Base-by-base conservation (phyloP, 106 monocot genomes). In the Iris macrosiphon region DNA sequence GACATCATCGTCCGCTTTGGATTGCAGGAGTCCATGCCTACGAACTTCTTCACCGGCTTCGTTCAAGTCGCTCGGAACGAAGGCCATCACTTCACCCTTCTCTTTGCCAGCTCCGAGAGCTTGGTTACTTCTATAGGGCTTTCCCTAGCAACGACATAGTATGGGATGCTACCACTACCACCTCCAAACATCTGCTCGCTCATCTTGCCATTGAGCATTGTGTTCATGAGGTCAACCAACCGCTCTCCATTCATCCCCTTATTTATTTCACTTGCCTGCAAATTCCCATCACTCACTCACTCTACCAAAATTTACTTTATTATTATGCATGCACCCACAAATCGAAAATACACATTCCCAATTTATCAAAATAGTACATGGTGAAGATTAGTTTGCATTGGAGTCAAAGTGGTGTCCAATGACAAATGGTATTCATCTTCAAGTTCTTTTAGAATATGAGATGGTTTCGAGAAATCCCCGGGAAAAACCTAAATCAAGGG, bases 131-230 rank as follows among this genome's bases (percentile, higher is more conserved):
- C 56, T 87, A 93, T 45, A 87, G 93, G 0, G 83, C 77, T 3
- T 72, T 93, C 35, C 80, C 83, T 10, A 84, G 78, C 30, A 87
- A 93, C 37, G 88, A 93, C 27, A 87, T 83, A 24, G 83, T 93
- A 32, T 87, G 93, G 87, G 87, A 93, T 45, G 87, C 93, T 25
- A 83, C 93, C 21, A 64, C 60, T 10, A 55, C 69, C 27, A 87
- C 92, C 8, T 80, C 83, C 20, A 1, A 66, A 9, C 18, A 58
- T 59, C 65, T 93, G 37, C 71, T 83, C 30, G 64, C 87, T 5
- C 82, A 87, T n/a, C 80, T 87, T 24, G 92, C 83, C 14, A 60
- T 93, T 17, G 92, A 93, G 75, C 92, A 93, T 55, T 93, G 92
- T 29, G 87, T 93, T 25, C 92, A 87, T 34, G 87, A 93, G 92